These are phyloP conservation scores for Solanum microdontum DNA, from an alignment of 257 asterid species.

Conservation along the genomic window DNA sequence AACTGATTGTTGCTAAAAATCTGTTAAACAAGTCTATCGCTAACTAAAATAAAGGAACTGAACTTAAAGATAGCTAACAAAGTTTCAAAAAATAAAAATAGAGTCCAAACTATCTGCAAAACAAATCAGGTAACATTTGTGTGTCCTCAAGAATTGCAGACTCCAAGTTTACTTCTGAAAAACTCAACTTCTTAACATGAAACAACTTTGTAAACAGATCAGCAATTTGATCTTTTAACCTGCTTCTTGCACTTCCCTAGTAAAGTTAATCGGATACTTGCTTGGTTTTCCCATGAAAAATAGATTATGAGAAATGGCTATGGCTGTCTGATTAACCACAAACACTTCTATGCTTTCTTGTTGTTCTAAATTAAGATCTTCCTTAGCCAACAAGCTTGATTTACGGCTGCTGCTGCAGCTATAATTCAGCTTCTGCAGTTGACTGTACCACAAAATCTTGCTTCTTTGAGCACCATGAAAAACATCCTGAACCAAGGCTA, in stretches of 20 bases:
- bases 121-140: not conserved
- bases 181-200: not conserved
- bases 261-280: not conserved
- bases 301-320: not conserved
- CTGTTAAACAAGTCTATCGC: not conserved
- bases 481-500: not conserved
- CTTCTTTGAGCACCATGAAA: not conserved
- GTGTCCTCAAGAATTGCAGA: not conserved
- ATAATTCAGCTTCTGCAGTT: not conserved
- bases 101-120: not conserved
- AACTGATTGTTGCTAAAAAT: not conserved
- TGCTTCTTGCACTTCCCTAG: not conserved
- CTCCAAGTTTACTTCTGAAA: not conserved
- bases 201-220: not conserved
- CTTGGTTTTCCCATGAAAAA: not conserved
- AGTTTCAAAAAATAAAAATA: not conserved
- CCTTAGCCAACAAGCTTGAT: not conserved
- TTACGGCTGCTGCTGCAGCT: not conserved
- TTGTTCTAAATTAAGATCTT: not conserved
- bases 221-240: not conserved
- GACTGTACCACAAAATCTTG: not conserved
- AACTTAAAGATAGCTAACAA: not conserved
- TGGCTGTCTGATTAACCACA: not conserved
- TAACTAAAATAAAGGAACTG: not conserved
- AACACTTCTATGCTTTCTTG: not conserved